A percentile compares a stretch with the other conserved stretches of the same genome.
Conservation (phyloP, 2,329 filamentous ascomycete genomes). For the Pseudogymnoascus sp. region DNA sequence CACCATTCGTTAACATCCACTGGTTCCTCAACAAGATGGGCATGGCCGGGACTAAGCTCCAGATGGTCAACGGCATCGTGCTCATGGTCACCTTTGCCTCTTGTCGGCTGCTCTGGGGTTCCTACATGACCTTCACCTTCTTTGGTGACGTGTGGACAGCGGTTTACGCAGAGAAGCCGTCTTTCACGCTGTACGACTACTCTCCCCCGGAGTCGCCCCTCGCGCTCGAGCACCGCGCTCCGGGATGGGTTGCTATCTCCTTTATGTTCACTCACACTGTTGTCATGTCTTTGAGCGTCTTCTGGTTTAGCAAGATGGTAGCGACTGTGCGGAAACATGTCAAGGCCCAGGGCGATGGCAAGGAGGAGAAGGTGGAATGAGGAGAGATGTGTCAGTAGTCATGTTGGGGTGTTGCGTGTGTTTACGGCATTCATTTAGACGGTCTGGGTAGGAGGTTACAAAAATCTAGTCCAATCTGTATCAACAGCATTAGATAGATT, state of each 20-base stretch:
- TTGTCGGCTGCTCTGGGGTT: slow-evolving; percentile 69
- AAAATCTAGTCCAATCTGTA: neutral
- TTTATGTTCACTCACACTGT: slow-evolving; percentile 64
- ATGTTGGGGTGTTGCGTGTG: neutral
- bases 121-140: slow-evolving; percentile 57
- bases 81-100: slow-evolving; percentile 66
- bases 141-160: slow-evolving; percentile 56
- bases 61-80: slow-evolving; percentile 69
- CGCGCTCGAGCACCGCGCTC: slow-evolving; percentile 23
- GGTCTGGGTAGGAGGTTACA: neutral
- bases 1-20: slow-evolving; percentile 76
- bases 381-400: neutral
- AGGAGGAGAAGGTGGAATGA: neutral
- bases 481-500: neutral
- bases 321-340: slow-evolving; percentile 16
- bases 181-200: slow-evolving; percentile 37
- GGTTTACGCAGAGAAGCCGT: slow-evolving; percentile 30
- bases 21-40: slow-evolving; percentile 83
- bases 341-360: neutral
- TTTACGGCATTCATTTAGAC: neutral
- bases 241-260: slow-evolving; percentile 54
- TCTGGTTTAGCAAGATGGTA: slow-evolving; percentile 82
- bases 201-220: slow-evolving; percentile 34
- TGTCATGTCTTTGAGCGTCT: slow-evolving; percentile 68
- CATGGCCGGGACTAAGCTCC: slow-evolving; percentile 63